Evolutionary conservation across 192 early-diverging fungal genomes (phyloP), one percentile per base, ranked within the genome.

Genomic region (Paraglomus occultum): DNA sequence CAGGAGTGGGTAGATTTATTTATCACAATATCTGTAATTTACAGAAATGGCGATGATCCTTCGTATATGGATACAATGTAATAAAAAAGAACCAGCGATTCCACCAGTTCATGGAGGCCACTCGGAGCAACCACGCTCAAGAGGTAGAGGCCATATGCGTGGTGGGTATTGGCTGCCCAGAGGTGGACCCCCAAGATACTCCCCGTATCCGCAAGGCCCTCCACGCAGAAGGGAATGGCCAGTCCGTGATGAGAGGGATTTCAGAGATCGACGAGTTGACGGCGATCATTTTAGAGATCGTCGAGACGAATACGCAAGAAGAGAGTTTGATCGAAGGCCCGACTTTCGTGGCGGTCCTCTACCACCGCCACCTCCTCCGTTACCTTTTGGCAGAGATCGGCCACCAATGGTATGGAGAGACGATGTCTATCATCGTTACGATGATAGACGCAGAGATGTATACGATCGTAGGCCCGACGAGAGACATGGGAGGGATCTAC

Each of bases 251-350:
- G 71, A 70, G 43, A 73, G 79, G 43, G 79, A 75, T 42, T 79
- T 78, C 64, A 61, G 71, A 45, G 82, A 81, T 17, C 47, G 79
- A 17, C 65, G 71, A 17, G 73, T 75, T n/a, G 68, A 71, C 4
- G 80, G 81, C 23, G 80, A 81, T 23, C 76, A 81, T 53, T 77
- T 79, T 61, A 50, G 75, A 45, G 79, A 80, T 51, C 73, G 77
- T 31, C 75, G 79, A 11, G 77, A 79, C 44, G 79, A 83, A 23
- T 73, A 80, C 46, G 65, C 70, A 6, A 71, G 79, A 11, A 54
- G 68, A 23, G 75, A 76, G 40, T 80, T 67, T 67, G 78, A 79
- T 40, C 78, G 74, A 48, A 71, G 72, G 20, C 79, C 66, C 45
- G 71, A 51, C 23, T 64, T 70, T 48, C 57, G 67, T 39, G 73